Evolutionary conservation across 768 basidiomycete genomes (phyloP), one percentile per base, ranked within the genome.

Genomic region (Trametes cubensis): DNA sequence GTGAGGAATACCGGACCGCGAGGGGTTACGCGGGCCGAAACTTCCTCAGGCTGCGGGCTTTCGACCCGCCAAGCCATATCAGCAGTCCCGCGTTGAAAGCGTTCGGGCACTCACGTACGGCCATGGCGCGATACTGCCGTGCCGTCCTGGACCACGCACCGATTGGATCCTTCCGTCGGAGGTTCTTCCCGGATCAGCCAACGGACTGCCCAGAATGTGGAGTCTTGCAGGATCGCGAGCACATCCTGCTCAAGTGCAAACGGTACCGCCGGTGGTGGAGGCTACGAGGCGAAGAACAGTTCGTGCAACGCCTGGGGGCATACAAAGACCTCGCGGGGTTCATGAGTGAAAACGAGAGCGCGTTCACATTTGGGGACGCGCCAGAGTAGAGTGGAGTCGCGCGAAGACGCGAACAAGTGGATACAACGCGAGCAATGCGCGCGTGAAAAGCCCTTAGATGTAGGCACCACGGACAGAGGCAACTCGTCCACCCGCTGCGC

Each of bases 281-380:
- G 21, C 46, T 46, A 20, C 34, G 41, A 13, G 60, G 60, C 17
- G 60, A 61, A 23, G 39, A 55, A 45, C 52, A 55, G 44, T 61
- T 61, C 46, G 18, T 46, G 45, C 47, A 48, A 18, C 47, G 47
- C 25, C 11, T 48, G 23, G 26, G 26, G 23, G 47, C 47, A 34
- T 61, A 40, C 53, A 55, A 30, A 38, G 60, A 61, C 20, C 20
- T 55, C 18, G 54, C 39, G 38, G 38, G 30, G n/a, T 61, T 55
- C 47, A 7, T 61, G 1, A 39, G 20, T 14, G 46, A 15, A 47
- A 61, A 61, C 38, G 60, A 48, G 60, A 40, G 52, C 28, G 60
- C 60, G 46, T 61, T 61, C 54, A 34, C 53, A 14, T 61, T 61
- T 15, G 60, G n/a, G 25, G 53, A 61, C 26, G 60, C 60, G 47